Percentiles rank a stretch among this genome's conserved stretches.
phyloP scores from a whole-genome alignment of 495 filamentous ascomycete genomes.

The Aspergillus incahuasiensis region DNA sequence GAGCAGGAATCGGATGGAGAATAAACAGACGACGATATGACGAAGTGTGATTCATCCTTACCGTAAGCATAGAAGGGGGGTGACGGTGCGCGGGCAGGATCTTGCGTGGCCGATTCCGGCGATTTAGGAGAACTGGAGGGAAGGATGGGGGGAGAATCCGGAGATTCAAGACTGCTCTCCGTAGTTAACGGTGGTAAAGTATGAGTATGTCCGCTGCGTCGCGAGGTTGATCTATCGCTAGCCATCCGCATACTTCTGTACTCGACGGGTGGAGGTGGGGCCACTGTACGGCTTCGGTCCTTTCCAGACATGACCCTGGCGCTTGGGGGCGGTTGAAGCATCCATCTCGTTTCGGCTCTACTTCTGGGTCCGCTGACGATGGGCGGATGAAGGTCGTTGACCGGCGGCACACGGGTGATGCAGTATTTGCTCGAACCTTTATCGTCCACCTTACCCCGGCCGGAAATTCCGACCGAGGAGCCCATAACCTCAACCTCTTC shows the following conservation, averaged over 20 bases:
- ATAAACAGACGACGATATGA: slow-evolving; percentile 19
- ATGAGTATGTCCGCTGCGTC: not conserved
- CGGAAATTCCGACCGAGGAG: slow-evolving; percentile 51
- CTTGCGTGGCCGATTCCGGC: slow-evolving; percentile 2
- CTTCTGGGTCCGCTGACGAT: slow-evolving; percentile 71
- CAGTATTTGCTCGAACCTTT: slow-evolving; percentile 54
- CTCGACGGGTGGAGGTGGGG: slow-evolving; percentile 19
- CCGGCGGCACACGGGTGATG: slow-evolving; percentile 64
- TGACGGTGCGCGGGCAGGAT: slow-evolving; percentile 22
- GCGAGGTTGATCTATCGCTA: slow-evolving; percentile 6
- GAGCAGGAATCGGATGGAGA: slow-evolving; percentile 35
- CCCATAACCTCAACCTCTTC: slow-evolving; percentile 39
- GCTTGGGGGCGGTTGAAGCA: slow-evolving; percentile 82
- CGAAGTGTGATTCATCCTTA: slow-evolving; percentile 28
- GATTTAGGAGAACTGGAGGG: slow-evolving; percentile 11
- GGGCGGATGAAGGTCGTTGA: slow-evolving; percentile 83
- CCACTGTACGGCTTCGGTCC: slow-evolving; percentile 43
- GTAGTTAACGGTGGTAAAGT: slow-evolving; percentile 11
- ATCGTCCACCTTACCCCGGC: slow-evolving; percentile 37
- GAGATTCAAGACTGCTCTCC: not conserved
- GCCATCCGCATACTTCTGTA: slow-evolving; percentile 15
- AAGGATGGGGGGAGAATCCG: not conserved
- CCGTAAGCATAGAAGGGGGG: slow-evolving; percentile 17
- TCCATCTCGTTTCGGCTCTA: slow-evolving; percentile 72
- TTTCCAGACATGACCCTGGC: slow-evolving; percentile 87